Evolutionary conservation across 441 rosid genomes (phyloP), one percentile per base, ranked within the genome.

Genomic region (Pelargonium cotyledonis): DNA sequence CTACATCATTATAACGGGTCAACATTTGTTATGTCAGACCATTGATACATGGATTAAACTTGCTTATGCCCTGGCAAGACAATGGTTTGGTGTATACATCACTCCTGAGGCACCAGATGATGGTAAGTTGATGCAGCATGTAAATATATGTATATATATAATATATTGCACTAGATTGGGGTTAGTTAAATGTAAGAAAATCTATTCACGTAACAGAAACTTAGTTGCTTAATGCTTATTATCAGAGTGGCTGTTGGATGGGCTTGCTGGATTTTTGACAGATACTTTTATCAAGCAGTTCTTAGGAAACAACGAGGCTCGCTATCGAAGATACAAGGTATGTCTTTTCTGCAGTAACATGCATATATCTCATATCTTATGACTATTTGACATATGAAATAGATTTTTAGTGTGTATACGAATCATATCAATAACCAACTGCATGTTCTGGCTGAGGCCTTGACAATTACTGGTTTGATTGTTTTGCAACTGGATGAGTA

Each of bases 231-330:
- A 58, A 31, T 78, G 74, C 73, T 51, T 76, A 16, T 68, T 80
- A 66, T 76, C 85, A 95, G 99, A 89, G 73, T 95, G 99, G 99
- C 88, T 95, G 78, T 82, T 95, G 80, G 98, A 95, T 73, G 99
- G 98, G 67, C 96, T 95, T 72, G 93, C 99, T 74, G 96, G 95
- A 63, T 95, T 89, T 82, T 80, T 95, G 75, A 89, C 94, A 0
- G 99, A 95, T 85, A 82, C 86, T 77, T 95, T 85, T 73, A 85
- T 88, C 78, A 95, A 95, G 86, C 90, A 86, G 74, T 87, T 86
- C 79, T 85, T 95, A 76, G 99, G 99, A 78, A 92, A 95, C 77
- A 95, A 95, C 66, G 99, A 95, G 85, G 98, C 95, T 23, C 85
- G 96, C 3, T 95, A 89, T 72, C 85, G 97, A 62, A 84, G 99